phyloP scores from a whole-genome alignment of 2,329 filamentous ascomycete species.

The Pseudogymnoascus sp. region DNA sequence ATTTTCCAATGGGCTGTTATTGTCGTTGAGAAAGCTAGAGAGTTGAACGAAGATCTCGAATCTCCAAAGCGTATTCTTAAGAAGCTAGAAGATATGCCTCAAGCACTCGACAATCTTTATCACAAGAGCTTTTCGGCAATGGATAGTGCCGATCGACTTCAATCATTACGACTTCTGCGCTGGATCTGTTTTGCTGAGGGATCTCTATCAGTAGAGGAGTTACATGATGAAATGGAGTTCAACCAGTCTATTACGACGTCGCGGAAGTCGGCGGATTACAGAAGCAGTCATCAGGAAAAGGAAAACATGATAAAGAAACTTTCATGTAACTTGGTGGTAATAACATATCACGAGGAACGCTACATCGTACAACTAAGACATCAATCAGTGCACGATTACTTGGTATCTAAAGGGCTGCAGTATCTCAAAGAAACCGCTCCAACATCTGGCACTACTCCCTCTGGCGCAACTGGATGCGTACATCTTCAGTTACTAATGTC shows the following conservation, averaged over 20 bases:
- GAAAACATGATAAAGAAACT: not conserved
- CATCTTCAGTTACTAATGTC: not conserved
- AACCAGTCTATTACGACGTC: not conserved
- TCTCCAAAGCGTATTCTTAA: not conserved
- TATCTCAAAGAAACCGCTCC: not conserved
- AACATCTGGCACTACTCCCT: not conserved
- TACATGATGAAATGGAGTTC: not conserved
- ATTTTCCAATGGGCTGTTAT: conserved; percentile 33
- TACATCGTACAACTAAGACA: not conserved
- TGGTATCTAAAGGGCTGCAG: not conserved
- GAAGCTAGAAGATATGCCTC: not conserved
- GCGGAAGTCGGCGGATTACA: not conserved
- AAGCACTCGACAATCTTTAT: not conserved
- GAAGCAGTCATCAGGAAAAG: not conserved
- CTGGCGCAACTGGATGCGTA: too few species aligned
- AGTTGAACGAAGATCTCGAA: not conserved
- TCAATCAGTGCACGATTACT: not conserved
- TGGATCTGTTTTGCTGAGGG: not conserved
- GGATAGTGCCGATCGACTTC: not conserved
- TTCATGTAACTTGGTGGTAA: not conserved
- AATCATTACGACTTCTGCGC: not conserved
- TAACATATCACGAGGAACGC: not conserved
- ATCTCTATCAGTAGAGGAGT: not conserved
- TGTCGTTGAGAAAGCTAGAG: conserved; percentile 14
- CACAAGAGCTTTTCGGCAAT: not conserved